Evolutionary conservation across 306 rosid genomes (phyloP).

Genomic region (Phaseolus lunatus): DNA sequence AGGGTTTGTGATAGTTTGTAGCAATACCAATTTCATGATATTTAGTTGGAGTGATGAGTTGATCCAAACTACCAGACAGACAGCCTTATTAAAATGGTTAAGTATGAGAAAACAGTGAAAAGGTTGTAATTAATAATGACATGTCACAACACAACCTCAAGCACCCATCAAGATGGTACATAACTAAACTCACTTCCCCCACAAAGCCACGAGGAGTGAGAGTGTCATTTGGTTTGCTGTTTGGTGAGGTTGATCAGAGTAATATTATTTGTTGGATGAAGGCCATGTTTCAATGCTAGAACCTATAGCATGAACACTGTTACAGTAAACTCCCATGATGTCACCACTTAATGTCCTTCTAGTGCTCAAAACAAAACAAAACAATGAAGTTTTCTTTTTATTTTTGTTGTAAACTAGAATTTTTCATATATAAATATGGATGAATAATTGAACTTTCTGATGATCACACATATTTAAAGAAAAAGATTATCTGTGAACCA

Average conservation of each 20-base stretch:
- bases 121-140: constrained; percentile 24
- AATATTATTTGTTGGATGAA: constrained; percentile 39
- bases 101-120: neutral
- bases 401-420: no score
- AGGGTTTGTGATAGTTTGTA: no score
- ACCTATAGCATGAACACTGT: constrained; percentile 42
- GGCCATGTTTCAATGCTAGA: constrained; percentile 28
- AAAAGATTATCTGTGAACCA: no score
- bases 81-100: neutral
- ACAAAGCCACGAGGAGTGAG: constrained; percentile 16
- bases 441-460: no score
- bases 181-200: constrained; percentile 37
- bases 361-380: constrained; percentile 27
- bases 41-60: no score
- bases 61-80: no score
- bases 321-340: constrained; percentile 38
- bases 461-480: no score
- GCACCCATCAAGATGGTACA: constrained; percentile 27
- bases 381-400: no score
- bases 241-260: constrained; percentile 41
- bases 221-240: constrained; percentile 48
- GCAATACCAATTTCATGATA: no score
- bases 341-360: constrained; percentile 38
- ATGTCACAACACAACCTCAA: neutral
- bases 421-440: no score